Conservation (phyloP, 768 basidiomycete genomes). For the Tephrocybe sp. region DNA sequence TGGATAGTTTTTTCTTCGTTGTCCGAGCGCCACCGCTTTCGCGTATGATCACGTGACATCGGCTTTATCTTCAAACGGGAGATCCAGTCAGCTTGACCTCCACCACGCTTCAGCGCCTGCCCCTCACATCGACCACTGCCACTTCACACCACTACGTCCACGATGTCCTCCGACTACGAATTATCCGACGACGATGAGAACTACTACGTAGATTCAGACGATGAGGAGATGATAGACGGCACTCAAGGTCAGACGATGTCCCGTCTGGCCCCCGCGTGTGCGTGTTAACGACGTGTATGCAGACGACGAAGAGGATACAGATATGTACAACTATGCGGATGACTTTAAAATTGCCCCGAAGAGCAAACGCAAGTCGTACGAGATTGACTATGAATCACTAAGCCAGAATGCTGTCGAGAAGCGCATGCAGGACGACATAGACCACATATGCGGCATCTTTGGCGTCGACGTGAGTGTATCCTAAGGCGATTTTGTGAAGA, state of each 20-base stretch:
- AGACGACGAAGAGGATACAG: constrained; percentile 59
- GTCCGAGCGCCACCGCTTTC: constrained; percentile 4
- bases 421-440: constrained; percentile 75
- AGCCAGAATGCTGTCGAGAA: constrained; percentile 72
- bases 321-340: constrained; percentile 48
- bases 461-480: constrained; percentile 79
- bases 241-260: constrained; percentile 47
- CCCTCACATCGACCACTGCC: constrained; percentile 24
- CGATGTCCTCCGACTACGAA: constrained; percentile 65
- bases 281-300: constrained; percentile 5
- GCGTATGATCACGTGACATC: constrained; percentile 4
- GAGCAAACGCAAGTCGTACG: constrained; percentile 69
- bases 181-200: constrained; percentile 67
- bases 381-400: constrained; percentile 82
- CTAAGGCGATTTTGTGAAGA: not conserved
- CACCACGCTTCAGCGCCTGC: constrained; percentile 3
- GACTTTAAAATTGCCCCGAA: constrained; percentile 62
- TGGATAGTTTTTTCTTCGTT: too few species aligned
- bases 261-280: constrained; percentile 28
- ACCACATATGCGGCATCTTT: constrained; percentile 86
- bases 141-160: not conserved
- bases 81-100: constrained; percentile 7
- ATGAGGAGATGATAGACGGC: constrained; percentile 71
- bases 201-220: constrained; percentile 57
- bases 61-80: constrained; percentile 1